A percentile compares a stretch with the other conserved stretches of the same genome.
Evolutionary conservation across 2,329 filamentous ascomycete genomes (phyloP).

Genomic region (Nectriaceae sp.): DNA sequence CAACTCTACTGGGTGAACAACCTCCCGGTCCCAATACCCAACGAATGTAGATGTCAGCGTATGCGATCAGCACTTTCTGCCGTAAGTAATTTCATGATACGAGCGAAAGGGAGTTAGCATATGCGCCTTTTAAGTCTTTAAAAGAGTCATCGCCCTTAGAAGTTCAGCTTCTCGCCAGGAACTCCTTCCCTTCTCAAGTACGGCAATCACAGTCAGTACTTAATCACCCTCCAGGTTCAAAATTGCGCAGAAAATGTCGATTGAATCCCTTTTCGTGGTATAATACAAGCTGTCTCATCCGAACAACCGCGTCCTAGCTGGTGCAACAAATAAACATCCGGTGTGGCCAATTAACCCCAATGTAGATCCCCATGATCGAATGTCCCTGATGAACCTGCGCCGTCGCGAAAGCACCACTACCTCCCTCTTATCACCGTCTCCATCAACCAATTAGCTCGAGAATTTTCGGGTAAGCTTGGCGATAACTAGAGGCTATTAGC

Average conservation of each 20-base stretch:
- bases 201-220: background rate
- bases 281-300: conserved; percentile 34
- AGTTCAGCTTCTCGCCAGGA: background rate
- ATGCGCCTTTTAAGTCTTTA: too few species aligned
- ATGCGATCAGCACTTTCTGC: too few species aligned
- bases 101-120: too few species aligned
- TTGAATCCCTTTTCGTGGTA: conserved; percentile 31
- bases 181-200: background rate
- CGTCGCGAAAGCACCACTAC: conserved; percentile 20
- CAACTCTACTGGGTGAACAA: too few species aligned
- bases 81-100: too few species aligned
- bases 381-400: conserved; percentile 23
- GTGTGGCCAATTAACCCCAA: conserved; percentile 28
- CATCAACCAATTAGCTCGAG: conserved; percentile 53
- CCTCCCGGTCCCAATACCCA: too few species aligned
- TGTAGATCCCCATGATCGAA: conserved; percentile 26
- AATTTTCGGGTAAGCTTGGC: conserved; percentile 93
- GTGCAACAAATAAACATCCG: conserved; percentile 30
- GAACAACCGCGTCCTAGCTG: conserved; percentile 16
- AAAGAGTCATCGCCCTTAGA: too few species aligned
- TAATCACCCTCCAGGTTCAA: background rate
- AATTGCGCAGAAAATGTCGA: conserved; percentile 13
- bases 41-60: too few species aligned
- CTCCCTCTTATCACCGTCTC: conserved; percentile 6
- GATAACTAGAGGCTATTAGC: conserved; percentile 65